Percentiles rank a stretch among this genome's conserved stretches.
Conservation (phyloP, 176 grass and related monocot genomes). For the Oryza rufipogon region DNA sequence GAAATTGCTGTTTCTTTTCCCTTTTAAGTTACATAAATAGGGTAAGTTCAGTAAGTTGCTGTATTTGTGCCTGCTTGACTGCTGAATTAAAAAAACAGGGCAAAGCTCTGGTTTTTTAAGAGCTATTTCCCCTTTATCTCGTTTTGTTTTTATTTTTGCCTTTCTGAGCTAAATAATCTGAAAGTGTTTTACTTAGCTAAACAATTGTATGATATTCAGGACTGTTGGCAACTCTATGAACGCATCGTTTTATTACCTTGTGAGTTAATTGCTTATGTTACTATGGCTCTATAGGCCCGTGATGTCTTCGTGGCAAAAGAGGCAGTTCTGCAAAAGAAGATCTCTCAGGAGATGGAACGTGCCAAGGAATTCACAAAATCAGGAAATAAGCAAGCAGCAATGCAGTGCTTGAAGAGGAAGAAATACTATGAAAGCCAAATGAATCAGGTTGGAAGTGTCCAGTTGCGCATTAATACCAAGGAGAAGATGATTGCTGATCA, state of each 20-base stretch:
- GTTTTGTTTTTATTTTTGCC: not conserved
- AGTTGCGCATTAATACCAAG: conserved; percentile 67
- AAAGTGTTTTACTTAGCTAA: not conserved
- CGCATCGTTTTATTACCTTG: conserved; percentile 2
- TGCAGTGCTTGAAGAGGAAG: conserved; percentile 92
- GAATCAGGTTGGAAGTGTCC: conserved; percentile 77
- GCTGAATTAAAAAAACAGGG: not conserved
- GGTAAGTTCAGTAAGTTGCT: not conserved
- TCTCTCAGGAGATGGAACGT: conserved; percentile 75
- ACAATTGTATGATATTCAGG: not conserved
- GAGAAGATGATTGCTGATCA: conserved; percentile 53
- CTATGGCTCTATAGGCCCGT: conserved; percentile 53
- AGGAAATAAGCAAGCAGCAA: conserved; percentile 79
- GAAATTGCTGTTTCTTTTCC: not conserved
- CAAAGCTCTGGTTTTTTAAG: not conserved
- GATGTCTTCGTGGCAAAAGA: conserved; percentile 76
- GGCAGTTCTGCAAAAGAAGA: conserved; percentile 76
- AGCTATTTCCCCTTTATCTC: not conserved
- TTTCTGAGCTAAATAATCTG: not conserved
- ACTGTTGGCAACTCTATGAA: not conserved
- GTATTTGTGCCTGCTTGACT: not conserved
- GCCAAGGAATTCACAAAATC: conserved; percentile 77
- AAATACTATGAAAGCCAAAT: conserved; percentile 86
- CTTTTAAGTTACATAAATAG: not conserved
- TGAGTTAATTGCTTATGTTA: conserved; percentile 6